Conservation (phyloP, 768 basidiomycete species). For the Coprinopsis marcescibilis region DNA sequence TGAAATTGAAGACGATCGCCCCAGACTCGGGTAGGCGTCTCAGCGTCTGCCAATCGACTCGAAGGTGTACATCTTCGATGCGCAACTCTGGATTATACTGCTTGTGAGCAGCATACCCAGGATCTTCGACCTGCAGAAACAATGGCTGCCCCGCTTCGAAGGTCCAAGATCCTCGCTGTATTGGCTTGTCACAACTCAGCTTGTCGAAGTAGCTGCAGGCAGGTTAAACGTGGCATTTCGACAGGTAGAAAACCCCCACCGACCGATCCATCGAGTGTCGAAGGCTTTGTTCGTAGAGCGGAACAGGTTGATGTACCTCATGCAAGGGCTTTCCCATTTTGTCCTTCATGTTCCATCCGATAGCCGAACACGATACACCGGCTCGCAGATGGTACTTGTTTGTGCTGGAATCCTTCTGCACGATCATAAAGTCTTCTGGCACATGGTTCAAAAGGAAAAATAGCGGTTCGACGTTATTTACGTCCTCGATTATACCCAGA, state of each 20-base stretch:
- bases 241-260: conserved; percentile 3
- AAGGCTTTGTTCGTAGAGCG: conserved; percentile 46
- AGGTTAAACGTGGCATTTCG: neutral
- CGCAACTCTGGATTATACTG: conserved; percentile 29
- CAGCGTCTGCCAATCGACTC: conserved; percentile 54
- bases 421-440: conserved; percentile 47
- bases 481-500: conserved; percentile 26
- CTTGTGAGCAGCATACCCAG: conserved; percentile 28
- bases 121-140: conserved; percentile 35
- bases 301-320: conserved; percentile 42
- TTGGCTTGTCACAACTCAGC: conserved; percentile 40
- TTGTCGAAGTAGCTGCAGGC: conserved; percentile 39
- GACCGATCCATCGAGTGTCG: conserved; percentile 44
- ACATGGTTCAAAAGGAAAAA: conserved; percentile 43
- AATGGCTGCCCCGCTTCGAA: conserved; percentile 46
- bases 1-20: conserved; percentile 50
- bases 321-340: conserved; percentile 44
- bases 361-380: conserved; percentile 38
- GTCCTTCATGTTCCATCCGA: conserved; percentile 43
- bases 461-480: conserved; percentile 27
- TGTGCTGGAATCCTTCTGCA: conserved; percentile 33
- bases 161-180: conserved; percentile 49
- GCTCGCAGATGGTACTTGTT: conserved; percentile 41
- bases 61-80: conserved; percentile 36
- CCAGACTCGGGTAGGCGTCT: conserved; percentile 41